Base-by-base conservation (phyloP, 225 moss, liverwort and hornwort species). In the Marchantia paleacea region DNA sequence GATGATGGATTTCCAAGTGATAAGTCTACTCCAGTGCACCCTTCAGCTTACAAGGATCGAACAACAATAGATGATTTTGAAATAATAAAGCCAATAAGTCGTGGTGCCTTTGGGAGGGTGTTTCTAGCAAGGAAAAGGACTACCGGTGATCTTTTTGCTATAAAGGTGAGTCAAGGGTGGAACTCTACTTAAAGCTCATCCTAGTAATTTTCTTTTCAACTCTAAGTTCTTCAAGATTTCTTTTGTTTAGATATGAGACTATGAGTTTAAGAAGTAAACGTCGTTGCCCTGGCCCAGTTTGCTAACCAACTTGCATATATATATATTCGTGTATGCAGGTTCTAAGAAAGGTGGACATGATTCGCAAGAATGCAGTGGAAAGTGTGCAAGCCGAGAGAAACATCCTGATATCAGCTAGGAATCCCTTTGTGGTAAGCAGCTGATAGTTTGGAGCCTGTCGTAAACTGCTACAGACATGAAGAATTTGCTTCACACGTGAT, bases 321-420 rank as follows among this genome's bases (percentile, higher is more conserved):
- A 28, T 11, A 24, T 0, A 28, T 66, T 73, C 16, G 13, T 60
- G 0, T 65, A 12, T 82, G 82, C 91, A 99, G 99, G 99, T 99
- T 58, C 94, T 99, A 78, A 89, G 99, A 66, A 99, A 99, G 90
- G 94, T 93, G 76, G 95, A 99, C 81, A 99, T 99, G 94, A 99
- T 99, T 73, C 87, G 99, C 72, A 99, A 99, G 85, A 99, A 99
- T 87, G 94, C 95, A 75, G 99, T 95, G 30, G 99, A 99, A 85
- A 99, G 99, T 85, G 99, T 99, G 51, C 99, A 95, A 81, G 99
- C 99, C 67, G 99, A 99, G 81, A 94, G 99, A 69, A 95, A 99
- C 82, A 99, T 99, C 83, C 83, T 99, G 50, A 99, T 95, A 81
- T 92, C 92, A 87, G 95, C 91, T 78, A 89, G 99, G 78, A 99